Conservation (phyloP, 257 asterid species). For the Mitragyna speciosa region DNA sequence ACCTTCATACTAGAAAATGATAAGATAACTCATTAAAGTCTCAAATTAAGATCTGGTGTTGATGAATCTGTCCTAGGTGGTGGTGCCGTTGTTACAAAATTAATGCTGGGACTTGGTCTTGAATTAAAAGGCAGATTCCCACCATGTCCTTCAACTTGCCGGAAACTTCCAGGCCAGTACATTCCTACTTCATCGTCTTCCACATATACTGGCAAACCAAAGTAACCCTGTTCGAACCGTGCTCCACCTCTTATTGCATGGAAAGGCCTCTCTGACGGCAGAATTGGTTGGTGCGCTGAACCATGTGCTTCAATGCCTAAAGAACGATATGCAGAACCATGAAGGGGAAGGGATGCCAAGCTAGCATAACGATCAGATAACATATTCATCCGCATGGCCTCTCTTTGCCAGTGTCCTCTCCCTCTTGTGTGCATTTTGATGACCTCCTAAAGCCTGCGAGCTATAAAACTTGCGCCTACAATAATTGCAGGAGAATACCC, state of each 20-base stretch:
- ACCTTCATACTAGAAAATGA: conserved; percentile 1
- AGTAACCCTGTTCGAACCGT: conserved; percentile 63
- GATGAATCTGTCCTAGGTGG: conserved; percentile 49
- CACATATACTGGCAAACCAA: conserved; percentile 53
- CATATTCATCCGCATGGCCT: conserved; percentile 91
- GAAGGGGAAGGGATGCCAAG: conserved; percentile 78
- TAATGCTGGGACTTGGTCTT: conserved; percentile 43
- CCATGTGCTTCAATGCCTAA: conserved; percentile 82
- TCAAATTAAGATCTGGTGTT: conserved; percentile 77
- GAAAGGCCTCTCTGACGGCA: conserved; percentile 37
- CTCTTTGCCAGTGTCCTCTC: conserved; percentile 85
- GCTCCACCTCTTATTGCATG: conserved; percentile 51
- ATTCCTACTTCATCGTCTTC: conserved; percentile 63
- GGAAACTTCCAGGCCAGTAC: conserved; percentile 88
- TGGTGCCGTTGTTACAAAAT: conserved; percentile 43
- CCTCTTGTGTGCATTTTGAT: conserved; percentile 93
- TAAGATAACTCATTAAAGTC: conserved; percentile 44
- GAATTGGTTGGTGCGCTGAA: conserved; percentile 51
- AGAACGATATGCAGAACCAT: conserved; percentile 67
- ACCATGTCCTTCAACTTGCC: conserved; percentile 53
- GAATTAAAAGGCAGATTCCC: conserved; percentile 27
- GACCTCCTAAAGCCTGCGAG: conserved; percentile 95
- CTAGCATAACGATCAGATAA: conserved; percentile 77
- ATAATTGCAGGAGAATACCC: conserved; percentile 87
- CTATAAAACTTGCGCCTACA: conserved; percentile 91